phyloP scores from a whole-genome alignment of 345 rosid genomes.

The Cardamine occulta region DNA sequence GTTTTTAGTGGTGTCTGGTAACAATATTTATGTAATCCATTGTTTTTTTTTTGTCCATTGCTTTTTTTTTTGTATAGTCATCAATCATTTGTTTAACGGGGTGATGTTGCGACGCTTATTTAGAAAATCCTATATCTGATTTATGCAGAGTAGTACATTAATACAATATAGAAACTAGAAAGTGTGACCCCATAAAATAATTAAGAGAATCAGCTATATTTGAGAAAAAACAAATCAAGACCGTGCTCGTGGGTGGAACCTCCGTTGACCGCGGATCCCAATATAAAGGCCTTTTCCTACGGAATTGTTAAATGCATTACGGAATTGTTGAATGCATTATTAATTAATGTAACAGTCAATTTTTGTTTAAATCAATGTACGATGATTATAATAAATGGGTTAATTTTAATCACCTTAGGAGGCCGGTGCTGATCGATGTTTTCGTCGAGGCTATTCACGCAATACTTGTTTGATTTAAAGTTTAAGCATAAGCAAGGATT shows the following conservation, averaged over 20 bases:
- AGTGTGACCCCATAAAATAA: not conserved
- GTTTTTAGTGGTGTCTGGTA: not conserved
- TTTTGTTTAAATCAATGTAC: conserved; percentile 30
- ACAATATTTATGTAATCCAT: not conserved
- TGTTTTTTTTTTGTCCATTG: not conserved
- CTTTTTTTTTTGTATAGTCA: not conserved
- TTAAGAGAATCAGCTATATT: conserved; percentile 24
- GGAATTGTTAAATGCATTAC: conserved; percentile 32
- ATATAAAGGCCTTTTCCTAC: conserved; percentile 37
- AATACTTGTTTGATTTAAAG: not conserved
- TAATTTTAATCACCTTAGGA: conserved; percentile 25
- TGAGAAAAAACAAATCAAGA: conserved; percentile 16
- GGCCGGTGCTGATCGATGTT: conserved; percentile 39
- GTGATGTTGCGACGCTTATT: not conserved
- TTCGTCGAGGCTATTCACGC: conserved; percentile 29
- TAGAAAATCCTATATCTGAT: not conserved
- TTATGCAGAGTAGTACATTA: not conserved
- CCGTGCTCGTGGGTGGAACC: conserved; percentile 45
- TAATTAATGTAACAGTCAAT: conserved; percentile 20
- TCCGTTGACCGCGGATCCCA: conserved; percentile 49
- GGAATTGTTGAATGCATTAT: conserved; percentile 30
- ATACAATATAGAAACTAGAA: conserved; percentile 9
- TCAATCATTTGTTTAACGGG: not conserved
- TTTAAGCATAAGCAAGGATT: not conserved
- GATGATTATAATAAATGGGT: conserved; percentile 27